phyloP scores from a whole-genome alignment of 495 filamentous ascomycete species.

The Diplogelasinospora grovesii region DNA sequence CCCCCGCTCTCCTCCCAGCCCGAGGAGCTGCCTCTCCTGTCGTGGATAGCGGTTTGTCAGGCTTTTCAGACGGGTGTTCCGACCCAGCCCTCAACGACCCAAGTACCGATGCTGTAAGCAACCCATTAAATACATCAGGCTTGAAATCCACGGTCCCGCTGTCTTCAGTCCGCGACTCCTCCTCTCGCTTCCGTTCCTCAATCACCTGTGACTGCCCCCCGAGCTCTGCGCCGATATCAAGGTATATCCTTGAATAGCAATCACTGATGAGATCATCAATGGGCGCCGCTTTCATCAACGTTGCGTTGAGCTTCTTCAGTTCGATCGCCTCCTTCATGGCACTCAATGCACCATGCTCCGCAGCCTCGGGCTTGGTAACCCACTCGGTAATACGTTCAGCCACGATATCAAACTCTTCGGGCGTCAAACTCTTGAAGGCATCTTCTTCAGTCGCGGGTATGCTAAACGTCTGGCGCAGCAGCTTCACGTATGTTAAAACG shows the following conservation, averaged over 20 bases:
- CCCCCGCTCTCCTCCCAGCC: slow-evolving; percentile 28
- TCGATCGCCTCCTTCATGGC: slow-evolving; percentile 79
- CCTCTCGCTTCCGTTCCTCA: slow-evolving; percentile 17
- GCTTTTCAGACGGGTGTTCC: slow-evolving; percentile 20
- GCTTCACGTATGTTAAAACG: slow-evolving; percentile 64
- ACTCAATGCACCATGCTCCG: slow-evolving; percentile 50
- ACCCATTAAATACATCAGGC: slow-evolving; percentile 49
- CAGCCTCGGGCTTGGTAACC: slow-evolving; percentile 32
- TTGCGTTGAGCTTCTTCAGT: slow-evolving; percentile 82
- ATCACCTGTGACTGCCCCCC: slow-evolving; percentile 22
- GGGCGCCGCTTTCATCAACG: slow-evolving; percentile 71
- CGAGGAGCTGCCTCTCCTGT: slow-evolving; percentile 28
- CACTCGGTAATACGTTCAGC: slow-evolving; percentile 45
- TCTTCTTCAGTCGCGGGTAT: slow-evolving; percentile 66
- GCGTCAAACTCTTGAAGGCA: slow-evolving; percentile 68
- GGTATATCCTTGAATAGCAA: slow-evolving; percentile 75
- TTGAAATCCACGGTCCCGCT: slow-evolving; percentile 11
- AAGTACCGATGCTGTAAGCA: slow-evolving; percentile 27
- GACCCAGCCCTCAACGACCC: slow-evolving; percentile 23
- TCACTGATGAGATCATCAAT: slow-evolving; percentile 91
- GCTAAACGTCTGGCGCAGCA: slow-evolving; percentile 62
- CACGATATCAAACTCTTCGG: slow-evolving; percentile 69
- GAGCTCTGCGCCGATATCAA: slow-evolving; percentile 36
- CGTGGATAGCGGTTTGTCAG: slow-evolving; percentile 33
- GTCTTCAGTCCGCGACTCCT: slow-evolving; percentile 2